Evolutionary conservation across 2,329 filamentous ascomycete genomes (phyloP).

Genomic region (Cephalotrichum gorgonifer): DNA sequence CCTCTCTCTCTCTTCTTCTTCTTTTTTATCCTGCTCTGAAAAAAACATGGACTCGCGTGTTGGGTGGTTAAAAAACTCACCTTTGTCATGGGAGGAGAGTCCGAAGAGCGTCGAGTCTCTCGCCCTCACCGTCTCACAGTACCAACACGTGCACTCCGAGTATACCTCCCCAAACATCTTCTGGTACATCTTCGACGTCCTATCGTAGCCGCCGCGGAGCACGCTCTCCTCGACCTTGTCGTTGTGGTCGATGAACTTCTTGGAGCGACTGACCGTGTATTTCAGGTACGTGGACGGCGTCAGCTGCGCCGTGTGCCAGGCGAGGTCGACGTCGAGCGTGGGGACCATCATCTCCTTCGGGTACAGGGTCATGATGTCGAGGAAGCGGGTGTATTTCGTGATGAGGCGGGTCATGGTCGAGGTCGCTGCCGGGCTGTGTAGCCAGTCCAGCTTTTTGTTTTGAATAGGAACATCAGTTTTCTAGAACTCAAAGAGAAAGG

Average conservation of each 20-base stretch:
- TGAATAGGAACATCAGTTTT: not conserved
- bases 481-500: no score
- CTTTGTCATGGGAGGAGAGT: constrained; percentile 32
- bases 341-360: constrained; percentile 47
- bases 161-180: constrained; percentile 56
- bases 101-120: constrained; percentile 28
- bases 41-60: constrained; percentile 25
- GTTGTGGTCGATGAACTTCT: constrained; percentile 66
- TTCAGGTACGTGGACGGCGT: constrained; percentile 51
- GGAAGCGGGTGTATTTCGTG: constrained; percentile 54
- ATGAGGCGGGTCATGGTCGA: constrained; percentile 56
- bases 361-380: constrained; percentile 43
- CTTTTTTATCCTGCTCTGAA: not conserved
- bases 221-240: constrained; percentile 67
- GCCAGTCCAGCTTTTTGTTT: constrained; percentile 52
- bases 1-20: not conserved
- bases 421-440: constrained; percentile 56
- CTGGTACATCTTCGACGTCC: constrained; percentile 62
- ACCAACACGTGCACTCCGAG: constrained; percentile 72
- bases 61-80: constrained; percentile 25
- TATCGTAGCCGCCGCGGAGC: constrained; percentile 57
- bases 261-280: constrained; percentile 36
- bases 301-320: constrained; percentile 76
- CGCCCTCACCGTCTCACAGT: constrained; percentile 54
- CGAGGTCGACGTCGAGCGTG: constrained; percentile 64